Evolutionary conservation across 2,329 filamentous ascomycete species (phyloP).

Genomic region (Penicillium expansum): DNA sequence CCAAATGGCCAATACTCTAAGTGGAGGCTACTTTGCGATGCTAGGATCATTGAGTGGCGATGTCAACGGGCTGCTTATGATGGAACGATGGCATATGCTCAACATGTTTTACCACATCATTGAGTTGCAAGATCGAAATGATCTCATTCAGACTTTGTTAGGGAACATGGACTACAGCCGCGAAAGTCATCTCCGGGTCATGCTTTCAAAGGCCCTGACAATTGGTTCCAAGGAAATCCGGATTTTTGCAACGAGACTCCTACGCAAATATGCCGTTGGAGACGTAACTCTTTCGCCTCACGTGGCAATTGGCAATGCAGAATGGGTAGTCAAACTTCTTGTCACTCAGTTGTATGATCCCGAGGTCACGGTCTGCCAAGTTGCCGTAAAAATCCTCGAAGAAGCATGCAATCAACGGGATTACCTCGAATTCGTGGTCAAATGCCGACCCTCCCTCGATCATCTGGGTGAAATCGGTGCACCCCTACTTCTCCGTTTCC

Average conservation of each 20-base stretch:
- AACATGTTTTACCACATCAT: slow-evolving; percentile 99
- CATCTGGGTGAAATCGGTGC: slow-evolving; percentile 96
- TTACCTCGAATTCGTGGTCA: slow-evolving; percentile 92
- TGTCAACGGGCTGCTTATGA: slow-evolving; percentile 76
- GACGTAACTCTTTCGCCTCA: slow-evolving; percentile 43
- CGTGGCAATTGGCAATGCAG: slow-evolving; percentile 62
- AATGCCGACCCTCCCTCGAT: slow-evolving; percentile 89
- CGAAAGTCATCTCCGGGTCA: slow-evolving; percentile 83
- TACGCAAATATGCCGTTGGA: slow-evolving; percentile 79
- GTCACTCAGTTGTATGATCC: slow-evolving; percentile 98
- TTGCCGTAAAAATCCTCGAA: slow-evolving; percentile 94
- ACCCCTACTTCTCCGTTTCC: slow-evolving; percentile 82
- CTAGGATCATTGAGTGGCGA: slow-evolving; percentile 83
- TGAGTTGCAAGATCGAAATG: slow-evolving; percentile 83
- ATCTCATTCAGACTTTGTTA: slow-evolving; percentile 83
- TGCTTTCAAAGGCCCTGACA: slow-evolving; percentile 90
- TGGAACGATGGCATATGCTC: slow-evolving; percentile 96
- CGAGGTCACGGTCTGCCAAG: slow-evolving; percentile 92
- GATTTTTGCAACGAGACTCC: slow-evolving; percentile 80
- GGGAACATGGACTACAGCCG: slow-evolving; percentile 90
- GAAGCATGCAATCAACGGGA: slow-evolving; percentile 92
- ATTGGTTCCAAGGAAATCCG: slow-evolving; percentile 86
- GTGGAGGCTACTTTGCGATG: slow-evolving; percentile 90
- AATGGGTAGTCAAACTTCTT: slow-evolving; percentile 95
- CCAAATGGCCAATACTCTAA: slow-evolving; percentile 80